Evolutionary conservation across 768 basidiomycete species (phyloP).

Genomic region (Cubamyces lactineus): DNA sequence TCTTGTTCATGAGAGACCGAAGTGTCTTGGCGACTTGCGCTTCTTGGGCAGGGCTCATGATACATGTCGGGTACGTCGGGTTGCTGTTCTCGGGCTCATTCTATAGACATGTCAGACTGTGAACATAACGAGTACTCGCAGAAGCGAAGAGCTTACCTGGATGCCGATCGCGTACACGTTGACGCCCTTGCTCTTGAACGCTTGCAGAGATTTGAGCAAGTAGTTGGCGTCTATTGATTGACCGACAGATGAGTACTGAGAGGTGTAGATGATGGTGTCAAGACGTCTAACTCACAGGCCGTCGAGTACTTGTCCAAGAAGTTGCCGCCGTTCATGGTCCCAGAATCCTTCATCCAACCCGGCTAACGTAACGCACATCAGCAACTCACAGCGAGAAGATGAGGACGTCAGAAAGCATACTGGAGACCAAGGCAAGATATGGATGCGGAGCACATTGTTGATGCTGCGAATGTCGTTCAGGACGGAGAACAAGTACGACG

Average conservation of each 20-base stretch:
- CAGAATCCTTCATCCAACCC: constrained; percentile 75
- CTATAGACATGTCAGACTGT: constrained; percentile 36
- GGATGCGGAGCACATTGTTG: constrained; percentile 55
- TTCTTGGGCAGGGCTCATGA: constrained; percentile 55
- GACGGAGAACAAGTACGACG: constrained; percentile 63
- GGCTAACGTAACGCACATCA: constrained; percentile 47
- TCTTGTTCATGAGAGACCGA: constrained; percentile 61
- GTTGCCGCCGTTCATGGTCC: constrained; percentile 68
- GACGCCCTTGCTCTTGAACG: constrained; percentile 63
- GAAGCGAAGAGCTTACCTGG: constrained; percentile 36
- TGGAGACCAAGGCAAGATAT: constrained; percentile 74
- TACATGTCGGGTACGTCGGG: constrained; percentile 69
- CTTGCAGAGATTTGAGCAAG: constrained; percentile 71
- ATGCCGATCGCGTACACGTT: constrained; percentile 66
- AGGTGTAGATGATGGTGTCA: background rate
- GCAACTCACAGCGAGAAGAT: background rate
- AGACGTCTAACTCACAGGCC: constrained; percentile 44
- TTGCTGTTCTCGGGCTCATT: constrained; percentile 59
- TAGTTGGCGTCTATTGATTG: constrained; percentile 63
- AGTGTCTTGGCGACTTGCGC: constrained; percentile 61
- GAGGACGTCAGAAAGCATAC: constrained; percentile 42
- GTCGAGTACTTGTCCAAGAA: constrained; percentile 51
- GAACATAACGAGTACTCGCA: background rate
- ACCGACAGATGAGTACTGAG: background rate
- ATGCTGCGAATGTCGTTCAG: constrained; percentile 63